These are phyloP conservation scores for Pelomyxa schiedti DNA, from an alignment of 78 protist species.

Conservation along the genomic window DNA sequence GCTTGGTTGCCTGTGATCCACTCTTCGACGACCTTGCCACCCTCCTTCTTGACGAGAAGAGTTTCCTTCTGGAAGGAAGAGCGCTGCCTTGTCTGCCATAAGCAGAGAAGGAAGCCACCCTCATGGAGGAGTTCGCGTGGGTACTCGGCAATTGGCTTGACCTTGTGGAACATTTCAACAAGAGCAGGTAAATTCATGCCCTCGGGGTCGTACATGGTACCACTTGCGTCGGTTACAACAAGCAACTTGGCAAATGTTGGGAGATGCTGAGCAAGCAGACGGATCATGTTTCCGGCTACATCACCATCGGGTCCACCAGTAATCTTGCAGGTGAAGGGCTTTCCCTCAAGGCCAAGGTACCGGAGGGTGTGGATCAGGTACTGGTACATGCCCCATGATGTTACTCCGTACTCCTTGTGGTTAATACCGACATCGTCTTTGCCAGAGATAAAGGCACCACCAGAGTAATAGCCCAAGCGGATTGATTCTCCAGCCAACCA, in stretches of 20 bases:
- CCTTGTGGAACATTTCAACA: neutral
- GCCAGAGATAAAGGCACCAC: slow-evolving; percentile 39
- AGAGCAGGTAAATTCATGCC: slow-evolving; percentile 26
- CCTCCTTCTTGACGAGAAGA: neutral
- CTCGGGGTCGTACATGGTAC: slow-evolving; percentile 57
- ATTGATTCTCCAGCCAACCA: slow-evolving; percentile 27
- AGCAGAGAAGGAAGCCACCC: neutral
- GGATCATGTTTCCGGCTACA: slow-evolving; percentile 74
- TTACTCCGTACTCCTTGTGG: slow-evolving; percentile 82
- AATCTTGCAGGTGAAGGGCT: slow-evolving; percentile 49
- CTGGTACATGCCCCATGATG: slow-evolving; percentile 71
- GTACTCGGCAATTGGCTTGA: neutral
- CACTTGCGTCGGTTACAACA: slow-evolving; percentile 71
- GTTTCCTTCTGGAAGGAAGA: neutral
- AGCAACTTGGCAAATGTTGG: slow-evolving; percentile 14
- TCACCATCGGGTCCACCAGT: slow-evolving; percentile 94
- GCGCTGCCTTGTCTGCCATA: neutral
- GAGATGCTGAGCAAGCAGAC: neutral
- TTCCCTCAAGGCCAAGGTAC: slow-evolving; percentile 24
- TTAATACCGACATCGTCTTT: slow-evolving; percentile 59
- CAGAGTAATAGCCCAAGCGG: slow-evolving; percentile 20
- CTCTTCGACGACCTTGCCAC: neutral
- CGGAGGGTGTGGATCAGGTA: slow-evolving; percentile 53
- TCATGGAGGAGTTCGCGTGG: neutral
- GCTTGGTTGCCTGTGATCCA: neutral